Evolutionary conservation across 805 yeast genomes (phyloP).

Genomic region (Cephaloascus fragrans): DNA sequence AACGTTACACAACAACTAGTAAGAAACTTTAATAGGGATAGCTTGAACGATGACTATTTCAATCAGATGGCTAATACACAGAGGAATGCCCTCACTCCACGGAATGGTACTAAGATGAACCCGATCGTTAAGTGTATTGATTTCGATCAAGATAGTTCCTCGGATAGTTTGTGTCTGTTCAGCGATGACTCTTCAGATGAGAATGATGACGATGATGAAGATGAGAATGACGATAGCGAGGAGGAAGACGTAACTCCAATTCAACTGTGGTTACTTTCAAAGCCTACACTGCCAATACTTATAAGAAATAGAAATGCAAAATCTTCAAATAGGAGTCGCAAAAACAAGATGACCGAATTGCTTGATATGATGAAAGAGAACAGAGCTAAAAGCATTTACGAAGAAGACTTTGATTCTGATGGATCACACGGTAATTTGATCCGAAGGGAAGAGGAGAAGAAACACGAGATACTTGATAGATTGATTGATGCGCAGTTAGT

Average conservation of each 20-base stretch:
- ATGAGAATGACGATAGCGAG: not conserved
- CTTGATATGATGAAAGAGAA: not conserved
- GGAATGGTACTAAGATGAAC: not conserved
- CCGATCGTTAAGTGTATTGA: constrained; percentile 1
- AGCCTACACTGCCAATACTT: too few relatives aligned
- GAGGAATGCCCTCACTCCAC: not conserved
- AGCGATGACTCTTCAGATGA: not conserved
- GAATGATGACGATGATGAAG: not conserved
- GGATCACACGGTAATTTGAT: not conserved
- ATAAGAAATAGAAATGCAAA: too few relatives aligned
- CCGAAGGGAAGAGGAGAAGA: too few relatives aligned
- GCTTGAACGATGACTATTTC: not conserved
- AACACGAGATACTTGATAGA: not conserved
- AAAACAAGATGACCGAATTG: not conserved
- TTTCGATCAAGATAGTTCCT: constrained; percentile 6
- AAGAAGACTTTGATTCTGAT: not conserved
- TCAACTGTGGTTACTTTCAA: too few relatives aligned
- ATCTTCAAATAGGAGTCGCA: too few relatives aligned
- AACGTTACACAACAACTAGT: constrained; percentile 2
- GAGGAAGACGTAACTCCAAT: not conserved
- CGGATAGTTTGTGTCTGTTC: not conserved
- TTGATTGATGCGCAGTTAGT: not conserved
- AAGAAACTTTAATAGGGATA: not conserved
- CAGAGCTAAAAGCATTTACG: not conserved
- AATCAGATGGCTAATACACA: not conserved